Percentiles rank a stretch among this genome's conserved stretches.
Conservation (phyloP, 768 basidiomycete genomes). For the Tylopilus plumbeoviolaceoides region DNA sequence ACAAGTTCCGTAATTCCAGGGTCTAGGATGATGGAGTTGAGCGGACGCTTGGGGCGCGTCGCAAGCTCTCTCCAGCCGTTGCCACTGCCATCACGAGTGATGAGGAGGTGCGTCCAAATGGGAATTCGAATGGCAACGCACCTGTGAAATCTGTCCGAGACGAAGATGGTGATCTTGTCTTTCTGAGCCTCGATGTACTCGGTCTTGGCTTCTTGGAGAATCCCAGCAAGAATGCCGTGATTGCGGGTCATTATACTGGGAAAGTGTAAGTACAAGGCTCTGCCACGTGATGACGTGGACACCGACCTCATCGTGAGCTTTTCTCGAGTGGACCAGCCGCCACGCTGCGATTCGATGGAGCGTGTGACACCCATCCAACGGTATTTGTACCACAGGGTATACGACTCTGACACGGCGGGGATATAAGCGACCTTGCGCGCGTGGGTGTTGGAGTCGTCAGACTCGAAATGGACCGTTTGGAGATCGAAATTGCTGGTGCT, state of each 20-base stretch:
- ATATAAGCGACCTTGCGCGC: slow-evolving; percentile 34
- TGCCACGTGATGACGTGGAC: neutral
- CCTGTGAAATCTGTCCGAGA: slow-evolving; percentile 43
- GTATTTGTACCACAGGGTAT: slow-evolving; percentile 33
- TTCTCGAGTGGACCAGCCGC: slow-evolving; percentile 20
- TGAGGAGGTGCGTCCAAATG: neutral
- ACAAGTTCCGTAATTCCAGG: slow-evolving; percentile 63
- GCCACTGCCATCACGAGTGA: slow-evolving; percentile 10
- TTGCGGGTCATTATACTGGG: slow-evolving; percentile 48
- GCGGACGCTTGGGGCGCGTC: slow-evolving; percentile 58
- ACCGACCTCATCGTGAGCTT: slow-evolving; percentile 22
- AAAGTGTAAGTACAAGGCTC: neutral
- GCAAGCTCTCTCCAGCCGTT: slow-evolving; percentile 53
- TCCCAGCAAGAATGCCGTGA: slow-evolving; percentile 42
- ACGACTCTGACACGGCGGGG: slow-evolving; percentile 31
- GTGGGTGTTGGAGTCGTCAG: slow-evolving; percentile 19
- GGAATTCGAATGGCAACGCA: slow-evolving; percentile 11
- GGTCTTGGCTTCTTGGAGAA: slow-evolving; percentile 53
- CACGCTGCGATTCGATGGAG: slow-evolving; percentile 15
- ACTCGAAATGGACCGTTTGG: slow-evolving; percentile 21
- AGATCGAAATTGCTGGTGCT: slow-evolving; percentile 40
- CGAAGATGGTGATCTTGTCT: slow-evolving; percentile 49
- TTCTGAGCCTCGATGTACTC: slow-evolving; percentile 50
- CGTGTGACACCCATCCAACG: slow-evolving; percentile 29
- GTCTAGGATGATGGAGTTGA: slow-evolving; percentile 67